Evolutionary conservation across 441 rosid species (phyloP), one percentile per base, ranked within the genome.

Genomic region (Pelargonium myrrhifolium): DNA sequence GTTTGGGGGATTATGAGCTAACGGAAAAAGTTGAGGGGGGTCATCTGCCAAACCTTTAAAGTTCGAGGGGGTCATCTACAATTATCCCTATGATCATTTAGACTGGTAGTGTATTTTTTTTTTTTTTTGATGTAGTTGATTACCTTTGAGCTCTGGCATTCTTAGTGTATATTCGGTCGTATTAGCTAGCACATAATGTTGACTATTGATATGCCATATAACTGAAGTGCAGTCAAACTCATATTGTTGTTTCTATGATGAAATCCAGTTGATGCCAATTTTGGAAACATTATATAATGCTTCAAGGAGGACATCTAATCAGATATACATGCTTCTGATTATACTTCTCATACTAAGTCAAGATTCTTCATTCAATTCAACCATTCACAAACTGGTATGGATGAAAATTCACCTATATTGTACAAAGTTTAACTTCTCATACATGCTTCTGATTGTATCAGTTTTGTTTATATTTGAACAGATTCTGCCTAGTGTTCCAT

Each of bases 261-360:
- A 70, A 75, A 76, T 63, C 65, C 92, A 89, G 96, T 79, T 89
- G 82, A 83, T 95, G 85, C 98, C 99, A 59, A 86, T 95, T 77
- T 81, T 95, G 84, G 99, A 92, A 81, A 88, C 95, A 9, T 74
- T 95, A 63, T 92, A 89, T 72, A 90, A 85, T 79, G 85, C 96
- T 74, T 88, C 96, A 7, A 92, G 79, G 84, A 92, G 84, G 85
- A 90, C 97, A 17, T 83, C 99, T 67, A 95, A 92, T 83, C 99
- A 95, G 70, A 92, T 95, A 73, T 95, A 95, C 82, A 92, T 95
- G 89, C 83, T 95, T 80, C 87, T 95, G 79, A 95, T 95, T 64
- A 88, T 90, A 64, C 97, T 95, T 76, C 99, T 95, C 81, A 90
- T 95, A 68, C 97, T 95, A 66, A 92, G 99, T 80, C 97, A 95